phyloP scores from a whole-genome alignment of 441 rosid species.

The Geranium incanum region DNA sequence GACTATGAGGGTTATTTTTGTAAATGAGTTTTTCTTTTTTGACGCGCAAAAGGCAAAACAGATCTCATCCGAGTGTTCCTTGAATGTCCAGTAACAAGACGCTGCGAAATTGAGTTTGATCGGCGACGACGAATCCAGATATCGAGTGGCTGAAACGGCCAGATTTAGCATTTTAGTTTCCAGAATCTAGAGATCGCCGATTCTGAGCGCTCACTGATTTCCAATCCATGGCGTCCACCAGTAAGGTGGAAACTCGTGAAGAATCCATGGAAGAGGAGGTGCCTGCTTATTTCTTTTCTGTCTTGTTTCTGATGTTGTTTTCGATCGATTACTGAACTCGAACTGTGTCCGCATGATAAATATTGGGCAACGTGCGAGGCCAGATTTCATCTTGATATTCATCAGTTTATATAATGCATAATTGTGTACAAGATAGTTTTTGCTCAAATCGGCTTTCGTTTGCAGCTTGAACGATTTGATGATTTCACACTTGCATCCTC shows the following conservation, averaged over 20 bases:
- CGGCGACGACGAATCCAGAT: not conserved
- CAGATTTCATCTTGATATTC: not conserved
- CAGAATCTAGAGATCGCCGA: not conserved
- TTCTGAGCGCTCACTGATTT: constrained; percentile 7
- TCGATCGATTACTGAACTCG: not conserved
- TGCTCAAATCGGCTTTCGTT: not conserved
- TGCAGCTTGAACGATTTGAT: constrained; percentile 78
- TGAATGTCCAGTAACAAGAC: too few relatives aligned
- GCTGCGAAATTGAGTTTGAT: not conserved
- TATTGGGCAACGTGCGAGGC: not conserved
- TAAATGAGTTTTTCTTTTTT: too few relatives aligned
- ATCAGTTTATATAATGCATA: not conserved
- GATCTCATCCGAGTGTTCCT: too few relatives aligned
- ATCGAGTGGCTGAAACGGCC: not conserved
- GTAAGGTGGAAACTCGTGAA: constrained; percentile 40
- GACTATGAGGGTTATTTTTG: too few relatives aligned
- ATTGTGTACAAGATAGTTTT: not conserved
- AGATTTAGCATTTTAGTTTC: not conserved
- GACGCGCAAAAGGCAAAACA: too few relatives aligned
- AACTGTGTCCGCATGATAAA: not conserved
- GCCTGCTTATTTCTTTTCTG: constrained; percentile 10
- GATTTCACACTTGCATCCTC: constrained; percentile 96
- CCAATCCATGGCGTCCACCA: constrained; percentile 52
- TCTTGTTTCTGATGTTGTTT: not conserved
- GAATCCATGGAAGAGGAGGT: constrained; percentile 50